Evolutionary conservation across 1,284 basidiomycete genomes (phyloP).

Genomic region (Irpex sp.): DNA sequence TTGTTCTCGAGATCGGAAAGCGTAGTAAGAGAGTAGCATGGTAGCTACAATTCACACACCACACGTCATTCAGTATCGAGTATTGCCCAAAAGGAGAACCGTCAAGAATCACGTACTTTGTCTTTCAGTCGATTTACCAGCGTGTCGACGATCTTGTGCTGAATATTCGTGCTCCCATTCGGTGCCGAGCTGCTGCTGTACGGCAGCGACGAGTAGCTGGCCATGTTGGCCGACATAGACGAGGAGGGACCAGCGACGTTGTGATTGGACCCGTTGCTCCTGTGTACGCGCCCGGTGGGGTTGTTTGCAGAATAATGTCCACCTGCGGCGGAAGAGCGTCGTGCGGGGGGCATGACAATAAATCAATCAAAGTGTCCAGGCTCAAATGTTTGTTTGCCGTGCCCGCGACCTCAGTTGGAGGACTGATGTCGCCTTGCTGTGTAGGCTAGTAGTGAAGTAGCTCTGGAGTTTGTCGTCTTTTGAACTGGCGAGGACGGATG

Average conservation of each 20-base stretch:
- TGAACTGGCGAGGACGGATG: not conserved
- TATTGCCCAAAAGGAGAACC: not conserved
- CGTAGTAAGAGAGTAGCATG: conserved; percentile 75
- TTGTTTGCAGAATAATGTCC: conserved; percentile 22
- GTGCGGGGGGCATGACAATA: conserved; percentile 32
- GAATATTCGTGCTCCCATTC: conserved; percentile 27
- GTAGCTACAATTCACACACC: conserved; percentile 51
- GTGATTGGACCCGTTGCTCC: conserved; percentile 49
- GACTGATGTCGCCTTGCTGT: not conserved
- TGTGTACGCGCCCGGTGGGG: conserved; percentile 36
- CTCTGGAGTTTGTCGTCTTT: not conserved
- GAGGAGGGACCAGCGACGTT: conserved; percentile 34
- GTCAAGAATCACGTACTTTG: conserved; percentile 41
- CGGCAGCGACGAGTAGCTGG: conserved; percentile 3
- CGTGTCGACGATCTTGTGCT: conserved; percentile 69
- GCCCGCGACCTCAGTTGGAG: conserved; percentile 1
- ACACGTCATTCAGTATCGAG: not conserved
- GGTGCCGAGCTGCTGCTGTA: conserved; percentile 16
- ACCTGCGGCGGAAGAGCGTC: conserved; percentile 45
- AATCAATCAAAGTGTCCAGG: not conserved
- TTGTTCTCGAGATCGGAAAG: conserved; percentile 75
- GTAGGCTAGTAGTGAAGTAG: not conserved
- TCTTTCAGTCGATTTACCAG: conserved; percentile 70
- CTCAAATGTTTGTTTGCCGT: not conserved
- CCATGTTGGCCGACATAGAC: not conserved